Percentiles rank a stretch among this genome's conserved stretches.
Evolutionary conservation across 306 rosid genomes (phyloP).

Genomic region (Cucurbita ficifolia): DNA sequence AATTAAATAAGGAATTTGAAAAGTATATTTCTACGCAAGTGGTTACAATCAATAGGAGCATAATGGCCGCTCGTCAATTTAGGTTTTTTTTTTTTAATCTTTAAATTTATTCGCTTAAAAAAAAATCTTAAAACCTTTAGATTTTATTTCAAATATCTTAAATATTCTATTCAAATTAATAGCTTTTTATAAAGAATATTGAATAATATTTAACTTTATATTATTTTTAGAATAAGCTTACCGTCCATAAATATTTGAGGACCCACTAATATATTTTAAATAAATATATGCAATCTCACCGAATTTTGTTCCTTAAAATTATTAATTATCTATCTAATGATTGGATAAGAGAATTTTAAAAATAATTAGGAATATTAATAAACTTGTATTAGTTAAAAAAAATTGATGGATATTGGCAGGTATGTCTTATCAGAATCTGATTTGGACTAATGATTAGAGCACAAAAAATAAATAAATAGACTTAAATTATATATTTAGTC

Average conservation of each 20-base stretch:
- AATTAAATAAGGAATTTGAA: not conserved
- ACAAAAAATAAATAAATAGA: no score
- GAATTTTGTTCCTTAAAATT: not conserved
- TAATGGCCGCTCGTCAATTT: not conserved
- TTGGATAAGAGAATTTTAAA: not conserved
- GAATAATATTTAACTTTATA: no score
- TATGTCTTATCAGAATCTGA: not conserved
- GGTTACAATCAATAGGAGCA: not conserved
- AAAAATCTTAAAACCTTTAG: no score
- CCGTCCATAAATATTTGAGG: no score
- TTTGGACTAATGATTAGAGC: not conserved
- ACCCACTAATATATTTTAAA: not conserved
- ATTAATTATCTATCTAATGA: not conserved
- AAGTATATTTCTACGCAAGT: not conserved
- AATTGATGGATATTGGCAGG: not conserved
- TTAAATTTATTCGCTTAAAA: no score
- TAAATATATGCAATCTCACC: not conserved
- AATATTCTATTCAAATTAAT: no score
- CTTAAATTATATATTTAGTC: no score
- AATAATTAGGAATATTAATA: not conserved
- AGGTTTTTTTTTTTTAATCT: not conserved
- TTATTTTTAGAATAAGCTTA: no score
- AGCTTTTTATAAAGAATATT: no score
- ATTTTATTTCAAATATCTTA: no score
- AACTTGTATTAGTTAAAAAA: not conserved